phyloP scores from a whole-genome alignment of 2,329 filamentous ascomycete genomes.

The Calonectria pauciramosa region DNA sequence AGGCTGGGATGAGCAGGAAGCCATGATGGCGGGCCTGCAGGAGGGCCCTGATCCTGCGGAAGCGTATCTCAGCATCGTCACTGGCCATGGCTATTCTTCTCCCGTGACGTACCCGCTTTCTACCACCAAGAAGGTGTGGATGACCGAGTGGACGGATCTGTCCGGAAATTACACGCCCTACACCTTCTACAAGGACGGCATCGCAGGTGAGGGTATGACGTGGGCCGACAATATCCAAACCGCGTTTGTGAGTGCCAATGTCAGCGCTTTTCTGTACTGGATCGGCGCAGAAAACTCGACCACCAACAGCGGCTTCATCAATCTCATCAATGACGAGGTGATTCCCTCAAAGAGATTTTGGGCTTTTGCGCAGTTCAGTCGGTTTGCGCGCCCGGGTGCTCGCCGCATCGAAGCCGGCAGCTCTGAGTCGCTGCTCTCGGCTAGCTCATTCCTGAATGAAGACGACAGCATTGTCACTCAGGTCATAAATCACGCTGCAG shows the following conservation, averaged over 20 bases:
- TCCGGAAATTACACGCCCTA: neutral
- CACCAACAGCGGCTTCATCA: slow-evolving; percentile 3
- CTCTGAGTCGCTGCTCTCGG: neutral
- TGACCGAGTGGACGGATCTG: neutral
- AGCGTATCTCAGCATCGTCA: neutral
- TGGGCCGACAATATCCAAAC: slow-evolving; percentile 1
- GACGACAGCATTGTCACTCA: neutral
- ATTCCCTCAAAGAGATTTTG: neutral
- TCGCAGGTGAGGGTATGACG: neutral
- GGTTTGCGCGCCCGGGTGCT: neutral
- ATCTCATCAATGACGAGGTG: neutral
- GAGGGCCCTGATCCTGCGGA: neutral
- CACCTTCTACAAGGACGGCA: slow-evolving; percentile 1
- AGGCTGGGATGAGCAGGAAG: slow-evolving; percentile 49
- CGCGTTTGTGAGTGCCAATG: neutral
- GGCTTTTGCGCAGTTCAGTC: slow-evolving; percentile 1
- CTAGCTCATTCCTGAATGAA: neutral
- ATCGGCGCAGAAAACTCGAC: slow-evolving; percentile 1
- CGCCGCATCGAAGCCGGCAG: neutral
- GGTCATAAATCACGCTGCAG: neutral
- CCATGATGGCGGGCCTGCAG: neutral
- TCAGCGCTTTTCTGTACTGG: neutral
- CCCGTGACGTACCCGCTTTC: neutral
- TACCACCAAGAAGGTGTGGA: slow-evolving; percentile 1
- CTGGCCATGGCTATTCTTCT: neutral